These are phyloP conservation scores for Pulveroboletus sp. DNA, from an alignment of 768 basidiomycete species.

Conservation along the genomic window DNA sequence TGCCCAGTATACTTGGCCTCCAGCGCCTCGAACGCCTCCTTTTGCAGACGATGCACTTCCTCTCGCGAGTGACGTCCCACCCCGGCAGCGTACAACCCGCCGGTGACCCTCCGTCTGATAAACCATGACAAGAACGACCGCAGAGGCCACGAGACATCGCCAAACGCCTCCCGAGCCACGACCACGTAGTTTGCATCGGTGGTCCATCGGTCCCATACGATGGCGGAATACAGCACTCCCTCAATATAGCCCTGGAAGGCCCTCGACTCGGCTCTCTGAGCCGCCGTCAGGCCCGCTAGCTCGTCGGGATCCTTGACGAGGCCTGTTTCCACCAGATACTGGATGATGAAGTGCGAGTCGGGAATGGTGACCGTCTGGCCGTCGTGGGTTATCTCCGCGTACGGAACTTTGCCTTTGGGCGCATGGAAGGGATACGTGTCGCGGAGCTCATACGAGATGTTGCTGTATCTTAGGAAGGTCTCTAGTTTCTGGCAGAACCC, in stretches of 20 bases:
- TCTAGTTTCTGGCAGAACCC: conserved; percentile 35
- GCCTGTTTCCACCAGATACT: conserved; percentile 23
- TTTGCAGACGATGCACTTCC: conserved; percentile 28
- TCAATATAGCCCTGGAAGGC: conserved; percentile 33
- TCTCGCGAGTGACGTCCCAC: conserved; percentile 31
- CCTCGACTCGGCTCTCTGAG: conserved; percentile 30
- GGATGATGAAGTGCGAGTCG: conserved; percentile 34
- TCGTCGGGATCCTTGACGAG: conserved; percentile 28
- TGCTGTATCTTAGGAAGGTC: conserved; percentile 26
- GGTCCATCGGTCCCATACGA: conserved; percentile 31
- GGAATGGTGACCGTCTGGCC: conserved; percentile 17
- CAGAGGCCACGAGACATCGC: conserved; percentile 15
- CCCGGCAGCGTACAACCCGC: conserved; percentile 20
- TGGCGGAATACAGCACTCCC: conserved; percentile 26
- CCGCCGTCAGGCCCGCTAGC: conserved; percentile 21
- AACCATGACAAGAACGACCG: conserved; percentile 21
- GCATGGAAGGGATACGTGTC: conserved; percentile 23
- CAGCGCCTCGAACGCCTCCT: conserved; percentile 29
- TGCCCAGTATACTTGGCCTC: conserved; percentile 23
- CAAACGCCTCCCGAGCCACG: conserved; percentile 12
- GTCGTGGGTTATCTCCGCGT: conserved; percentile 26
- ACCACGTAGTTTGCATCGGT: conserved; percentile 24
- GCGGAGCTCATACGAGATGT: conserved; percentile 25
- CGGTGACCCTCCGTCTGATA: conserved; percentile 16
- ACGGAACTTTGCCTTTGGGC: conserved; percentile 34